A percentile compares a stretch with the other conserved stretches of the same genome.
phyloP scores from a whole-genome alignment of 306 rosid genomes.

The Pyrus pyrifolia region DNA sequence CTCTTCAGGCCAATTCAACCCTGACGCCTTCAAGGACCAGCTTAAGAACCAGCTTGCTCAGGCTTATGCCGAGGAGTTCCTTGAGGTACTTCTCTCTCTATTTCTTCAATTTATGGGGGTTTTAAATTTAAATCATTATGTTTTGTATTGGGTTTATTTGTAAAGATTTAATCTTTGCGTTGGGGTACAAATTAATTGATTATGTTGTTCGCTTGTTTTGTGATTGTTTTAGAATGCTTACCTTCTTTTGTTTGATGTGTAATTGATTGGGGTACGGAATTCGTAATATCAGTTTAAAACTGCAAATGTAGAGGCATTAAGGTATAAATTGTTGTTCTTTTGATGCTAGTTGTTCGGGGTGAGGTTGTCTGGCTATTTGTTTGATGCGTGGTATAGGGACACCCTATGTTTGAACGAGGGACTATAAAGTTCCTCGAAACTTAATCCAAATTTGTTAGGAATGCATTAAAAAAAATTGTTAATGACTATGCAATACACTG shows the following conservation, averaged over 20 bases:
- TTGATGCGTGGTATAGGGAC: not conserved
- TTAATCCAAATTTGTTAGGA: not conserved
- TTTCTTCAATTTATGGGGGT: not conserved
- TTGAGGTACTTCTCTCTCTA: constrained; percentile 53
- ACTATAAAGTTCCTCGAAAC: too few species aligned
- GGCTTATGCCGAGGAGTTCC: constrained; percentile 91
- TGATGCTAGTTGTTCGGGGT: not conserved
- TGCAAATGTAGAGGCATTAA: not conserved
- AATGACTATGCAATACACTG: not conserved
- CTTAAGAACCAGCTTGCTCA: constrained; percentile 79
- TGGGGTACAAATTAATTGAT: not conserved
- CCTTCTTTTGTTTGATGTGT: not conserved
- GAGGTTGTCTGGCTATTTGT: not conserved
- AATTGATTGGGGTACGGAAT: not conserved
- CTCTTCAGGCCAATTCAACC: constrained; percentile 38
- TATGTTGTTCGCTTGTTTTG: not conserved
- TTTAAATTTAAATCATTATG: not conserved
- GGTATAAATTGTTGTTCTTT: not conserved
- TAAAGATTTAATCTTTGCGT: not conserved
- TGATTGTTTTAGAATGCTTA: not conserved
- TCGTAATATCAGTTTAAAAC: not conserved
- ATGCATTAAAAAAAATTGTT: not conserved
- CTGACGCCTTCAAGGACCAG: constrained; percentile 63
- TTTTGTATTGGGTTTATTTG: not conserved
- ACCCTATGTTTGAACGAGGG: not conserved